These are phyloP conservation scores for Arachis hypogaea DNA, from an alignment of 306 rosid genomes.

Conservation along the genomic window DNA sequence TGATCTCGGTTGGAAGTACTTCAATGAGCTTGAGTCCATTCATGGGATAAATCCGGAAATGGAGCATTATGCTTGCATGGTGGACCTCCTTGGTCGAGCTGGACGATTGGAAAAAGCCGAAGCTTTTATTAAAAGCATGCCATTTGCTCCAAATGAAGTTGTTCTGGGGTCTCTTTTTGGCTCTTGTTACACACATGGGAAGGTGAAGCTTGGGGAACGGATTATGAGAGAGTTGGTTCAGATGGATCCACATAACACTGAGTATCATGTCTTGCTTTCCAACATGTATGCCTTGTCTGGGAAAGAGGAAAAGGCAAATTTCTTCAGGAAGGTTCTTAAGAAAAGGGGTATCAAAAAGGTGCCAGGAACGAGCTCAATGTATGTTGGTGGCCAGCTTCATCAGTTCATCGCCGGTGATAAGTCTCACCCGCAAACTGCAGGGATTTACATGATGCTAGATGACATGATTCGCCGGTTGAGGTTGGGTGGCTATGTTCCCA, in stretches of 20 bases:
- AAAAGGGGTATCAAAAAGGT: conserved; percentile 61
- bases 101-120: conserved; percentile 67
- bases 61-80: conserved; percentile 80
- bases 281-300: conserved; percentile 70
- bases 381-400: conserved; percentile 60
- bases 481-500: conserved; percentile 69
- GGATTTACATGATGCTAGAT: conserved; percentile 57
- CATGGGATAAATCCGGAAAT: conserved; percentile 52
- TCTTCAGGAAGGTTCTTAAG: conserved; percentile 57
- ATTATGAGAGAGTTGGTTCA: conserved; percentile 56
- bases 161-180: conserved; percentile 75
- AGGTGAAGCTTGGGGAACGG: conserved; percentile 59
- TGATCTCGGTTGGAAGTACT: conserved; percentile 59
- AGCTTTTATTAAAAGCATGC: conserved; percentile 54
- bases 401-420: conserved; percentile 72
- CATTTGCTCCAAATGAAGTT: conserved; percentile 70
- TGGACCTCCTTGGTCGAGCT: conserved; percentile 73
- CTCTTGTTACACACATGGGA: conserved; percentile 62
- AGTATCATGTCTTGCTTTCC: conserved; percentile 68
- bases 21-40: conserved; percentile 52
- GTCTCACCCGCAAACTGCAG: conserved; percentile 51
- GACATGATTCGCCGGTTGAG: conserved; percentile 64
- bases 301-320: conserved; percentile 57
- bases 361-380: conserved; percentile 74
- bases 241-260: conserved; percentile 62